Percentiles rank a stretch among this genome's conserved stretches.
Conservation (phyloP, 306 rosid genomes). For the Fragaria vesca region DNA sequence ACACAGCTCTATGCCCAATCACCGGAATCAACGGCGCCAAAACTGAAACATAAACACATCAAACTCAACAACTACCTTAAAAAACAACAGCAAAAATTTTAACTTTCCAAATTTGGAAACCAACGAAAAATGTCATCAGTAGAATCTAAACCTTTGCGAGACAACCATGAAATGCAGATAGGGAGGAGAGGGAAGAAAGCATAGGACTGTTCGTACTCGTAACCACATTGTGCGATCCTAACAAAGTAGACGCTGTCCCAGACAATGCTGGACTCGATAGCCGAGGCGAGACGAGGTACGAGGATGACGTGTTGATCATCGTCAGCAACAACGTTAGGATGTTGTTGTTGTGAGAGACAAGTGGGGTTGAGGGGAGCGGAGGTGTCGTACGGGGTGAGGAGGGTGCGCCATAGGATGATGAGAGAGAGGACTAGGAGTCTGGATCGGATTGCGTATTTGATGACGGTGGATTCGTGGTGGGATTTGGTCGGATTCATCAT, state of each 20-base stretch:
- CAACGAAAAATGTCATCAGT: neutral
- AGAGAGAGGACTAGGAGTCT: conserved; percentile 52
- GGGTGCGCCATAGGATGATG: conserved; percentile 51
- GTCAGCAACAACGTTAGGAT: neutral
- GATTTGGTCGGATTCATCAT: conserved; percentile 20
- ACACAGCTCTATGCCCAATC: conserved; percentile 54
- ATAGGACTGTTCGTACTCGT: conserved; percentile 85
- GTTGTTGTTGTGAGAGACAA: conserved; percentile 30
- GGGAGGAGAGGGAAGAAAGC: conserved; percentile 92
- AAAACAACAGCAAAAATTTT: neutral
- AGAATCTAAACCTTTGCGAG: conserved; percentile 41
- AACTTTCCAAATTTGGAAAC: neutral
- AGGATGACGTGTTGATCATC: conserved; percentile 11
- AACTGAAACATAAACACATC: conserved; percentile 30
- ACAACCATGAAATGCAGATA: conserved; percentile 45
- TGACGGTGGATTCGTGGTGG: conserved; percentile 31
- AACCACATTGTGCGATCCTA: conserved; percentile 76
- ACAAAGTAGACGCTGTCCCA: conserved; percentile 85
- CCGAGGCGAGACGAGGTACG: conserved; percentile 40
- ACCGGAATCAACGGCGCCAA: conserved; percentile 43
- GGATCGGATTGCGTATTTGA: conserved; percentile 57
- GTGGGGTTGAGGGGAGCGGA: conserved; percentile 71
- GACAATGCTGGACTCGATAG: conserved; percentile 65
- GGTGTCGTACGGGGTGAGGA: conserved; percentile 71
- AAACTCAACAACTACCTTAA: neutral